A percentile compares a stretch with the other conserved stretches of the same genome.
Evolutionary conservation across 371 early-diverging fungal genomes (phyloP).

Genomic region (Conidiobolus incongruus): DNA sequence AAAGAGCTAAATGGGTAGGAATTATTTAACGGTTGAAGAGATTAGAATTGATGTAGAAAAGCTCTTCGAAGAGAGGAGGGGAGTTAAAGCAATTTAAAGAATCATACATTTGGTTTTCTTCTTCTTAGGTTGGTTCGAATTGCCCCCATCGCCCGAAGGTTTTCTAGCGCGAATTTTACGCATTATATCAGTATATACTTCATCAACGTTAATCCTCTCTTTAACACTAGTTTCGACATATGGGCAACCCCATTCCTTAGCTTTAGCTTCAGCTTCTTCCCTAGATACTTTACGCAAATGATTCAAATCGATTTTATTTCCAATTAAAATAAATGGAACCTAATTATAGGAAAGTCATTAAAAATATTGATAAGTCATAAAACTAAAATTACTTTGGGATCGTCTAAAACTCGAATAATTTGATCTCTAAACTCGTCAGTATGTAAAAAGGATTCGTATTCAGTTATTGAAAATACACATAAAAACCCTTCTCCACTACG

Average conservation of each 20-base stretch:
- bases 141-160: too few species aligned
- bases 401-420: constrained; percentile 67
- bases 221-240: constrained; percentile 78
- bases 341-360: too few species aligned
- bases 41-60: too few species aligned
- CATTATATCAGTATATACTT: constrained; percentile 51
- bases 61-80: too few species aligned
- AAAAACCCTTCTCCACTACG: constrained; percentile 79
- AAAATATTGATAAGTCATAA: not conserved
- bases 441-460: constrained; percentile 56
- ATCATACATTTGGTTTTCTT: too few species aligned
- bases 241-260: constrained; percentile 52
- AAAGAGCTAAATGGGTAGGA: too few species aligned
- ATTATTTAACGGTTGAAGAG: too few species aligned
- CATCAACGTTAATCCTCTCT: constrained; percentile 67
- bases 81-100: too few species aligned
- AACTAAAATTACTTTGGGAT: constrained; percentile 30
- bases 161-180: too few species aligned
- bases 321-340: constrained; percentile 66
- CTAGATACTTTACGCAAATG: constrained; percentile 34
- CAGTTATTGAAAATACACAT: constrained; percentile 66
- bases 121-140: too few species aligned
- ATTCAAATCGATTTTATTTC: constrained; percentile 62
- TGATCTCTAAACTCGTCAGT: constrained; percentile 75
- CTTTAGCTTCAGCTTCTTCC: constrained; percentile 41